phyloP scores from a whole-genome alignment of 208 protist genomes.

The Crithidia brevicula region DNA sequence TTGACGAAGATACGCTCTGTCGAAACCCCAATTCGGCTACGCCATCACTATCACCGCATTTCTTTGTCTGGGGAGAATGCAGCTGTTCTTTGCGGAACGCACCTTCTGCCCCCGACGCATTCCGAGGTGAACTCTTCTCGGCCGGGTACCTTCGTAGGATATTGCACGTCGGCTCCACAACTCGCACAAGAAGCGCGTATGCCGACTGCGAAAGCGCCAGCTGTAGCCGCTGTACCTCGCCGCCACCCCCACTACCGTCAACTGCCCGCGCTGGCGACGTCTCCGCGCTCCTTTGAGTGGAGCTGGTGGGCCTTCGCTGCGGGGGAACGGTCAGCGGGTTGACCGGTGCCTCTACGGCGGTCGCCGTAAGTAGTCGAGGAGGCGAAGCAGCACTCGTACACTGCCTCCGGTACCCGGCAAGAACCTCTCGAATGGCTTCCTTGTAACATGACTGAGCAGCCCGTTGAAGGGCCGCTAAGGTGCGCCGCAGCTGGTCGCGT shows the following conservation, averaged over 20 bases:
- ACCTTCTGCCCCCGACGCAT: neutral
- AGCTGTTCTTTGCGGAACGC: no score
- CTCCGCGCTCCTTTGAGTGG: neutral
- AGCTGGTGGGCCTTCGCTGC: neutral
- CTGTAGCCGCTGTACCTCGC: neutral
- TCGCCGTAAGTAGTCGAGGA: neutral
- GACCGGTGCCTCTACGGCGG: neutral
- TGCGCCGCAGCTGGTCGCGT: conserved; percentile 9
- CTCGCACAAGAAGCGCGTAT: conserved; percentile 26
- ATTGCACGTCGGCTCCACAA: conserved; percentile 52
- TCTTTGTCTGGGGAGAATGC: no score
- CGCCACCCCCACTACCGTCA: neutral
- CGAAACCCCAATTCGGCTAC: neutral
- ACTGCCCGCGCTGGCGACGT: neutral
- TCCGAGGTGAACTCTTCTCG: neutral
- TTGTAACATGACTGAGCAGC: neutral
- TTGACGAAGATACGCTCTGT: neutral
- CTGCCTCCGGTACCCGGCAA: conserved; percentile 1
- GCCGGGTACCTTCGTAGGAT: conserved; percentile 33
- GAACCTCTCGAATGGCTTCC: neutral
- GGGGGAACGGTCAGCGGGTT: neutral
- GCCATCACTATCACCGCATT: no score
- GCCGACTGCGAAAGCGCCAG: conserved; percentile 26
- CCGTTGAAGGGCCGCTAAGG: conserved; percentile 1
- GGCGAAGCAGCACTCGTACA: neutral